Conservation (phyloP, 495 filamentous ascomycete species). For the Penicillium simplicissimum region DNA sequence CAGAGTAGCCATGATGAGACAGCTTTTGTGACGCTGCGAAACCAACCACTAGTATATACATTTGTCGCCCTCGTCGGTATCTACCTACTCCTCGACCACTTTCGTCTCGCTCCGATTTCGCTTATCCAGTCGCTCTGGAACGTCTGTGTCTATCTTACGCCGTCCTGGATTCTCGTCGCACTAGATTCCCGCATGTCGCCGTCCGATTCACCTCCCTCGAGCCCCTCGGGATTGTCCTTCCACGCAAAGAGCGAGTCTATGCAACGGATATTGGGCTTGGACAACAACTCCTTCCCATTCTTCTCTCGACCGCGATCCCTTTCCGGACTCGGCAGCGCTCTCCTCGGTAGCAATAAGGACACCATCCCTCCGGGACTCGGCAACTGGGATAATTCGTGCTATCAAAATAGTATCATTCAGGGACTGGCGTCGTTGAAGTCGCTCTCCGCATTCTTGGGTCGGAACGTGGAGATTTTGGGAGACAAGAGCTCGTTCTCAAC, state of each 20-base stretch:
- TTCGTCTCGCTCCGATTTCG: constrained; percentile 31
- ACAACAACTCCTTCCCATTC: constrained; percentile 53
- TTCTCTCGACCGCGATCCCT: constrained; percentile 47
- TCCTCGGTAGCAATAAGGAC: constrained; percentile 39
- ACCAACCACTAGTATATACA: constrained; percentile 28
- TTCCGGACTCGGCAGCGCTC: constrained; percentile 42
- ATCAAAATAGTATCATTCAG: constrained; percentile 94
- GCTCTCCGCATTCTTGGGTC: constrained; percentile 53
- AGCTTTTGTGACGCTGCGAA: constrained; percentile 27
- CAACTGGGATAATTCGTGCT: constrained; percentile 94
- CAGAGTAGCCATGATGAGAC: constrained; percentile 39
- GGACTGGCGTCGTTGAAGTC: constrained; percentile 74
- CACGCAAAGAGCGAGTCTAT: constrained; percentile 66
- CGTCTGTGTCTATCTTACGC: constrained; percentile 59
- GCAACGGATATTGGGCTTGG: constrained; percentile 65
- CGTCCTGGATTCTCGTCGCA: constrained; percentile 58
- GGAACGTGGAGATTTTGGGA: constrained; percentile 46
- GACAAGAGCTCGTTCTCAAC: constrained; percentile 45
- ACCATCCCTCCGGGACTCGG: constrained; percentile 72
- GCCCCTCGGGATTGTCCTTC: constrained; percentile 26
- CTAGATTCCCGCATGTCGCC: constrained; percentile 50
- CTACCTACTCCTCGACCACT: constrained; percentile 32
- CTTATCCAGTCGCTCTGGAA: constrained; percentile 56
- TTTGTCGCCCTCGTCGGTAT: constrained; percentile 27
- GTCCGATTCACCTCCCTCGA: constrained; percentile 24